These are phyloP conservation scores for Naganishia vaughanmartiniae DNA, from an alignment of 768 basidiomycete genomes.

Conservation along the genomic window DNA sequence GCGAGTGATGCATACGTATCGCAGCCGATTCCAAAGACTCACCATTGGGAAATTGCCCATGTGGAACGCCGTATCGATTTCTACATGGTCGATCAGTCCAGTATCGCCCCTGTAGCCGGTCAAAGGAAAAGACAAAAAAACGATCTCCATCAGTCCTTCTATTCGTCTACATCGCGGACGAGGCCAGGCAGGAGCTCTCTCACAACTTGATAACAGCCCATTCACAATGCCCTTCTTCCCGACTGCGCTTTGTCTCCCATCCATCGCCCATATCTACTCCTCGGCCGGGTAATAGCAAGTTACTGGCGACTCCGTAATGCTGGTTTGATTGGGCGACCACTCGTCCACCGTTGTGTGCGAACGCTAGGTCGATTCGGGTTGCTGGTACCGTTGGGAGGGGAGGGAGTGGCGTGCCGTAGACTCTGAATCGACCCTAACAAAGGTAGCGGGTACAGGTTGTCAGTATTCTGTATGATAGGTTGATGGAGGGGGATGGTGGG, in stretches of 20 bases:
- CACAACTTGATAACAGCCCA: conserved; percentile 88
- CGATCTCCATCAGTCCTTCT: not conserved
- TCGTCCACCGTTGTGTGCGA: conserved; percentile 82
- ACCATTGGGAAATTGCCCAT: conserved; percentile 85
- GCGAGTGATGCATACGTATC: not conserved
- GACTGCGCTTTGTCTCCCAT: conserved; percentile 94
- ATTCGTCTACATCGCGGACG: not conserved
- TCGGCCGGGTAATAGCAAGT: conserved; percentile 85
- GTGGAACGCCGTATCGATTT: conserved; percentile 93
- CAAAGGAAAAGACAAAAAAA: not conserved
- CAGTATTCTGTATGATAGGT: too few relatives aligned
- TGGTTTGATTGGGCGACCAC: conserved; percentile 86
- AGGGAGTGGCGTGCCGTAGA: conserved; percentile 29
- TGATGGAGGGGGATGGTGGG: not conserved
- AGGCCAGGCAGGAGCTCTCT: conserved; percentile 45
- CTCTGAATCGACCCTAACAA: conserved; percentile 52
- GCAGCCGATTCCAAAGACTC: too few relatives aligned
- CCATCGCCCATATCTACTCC: conserved; percentile 92
- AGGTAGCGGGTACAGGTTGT: conserved; percentile 52
- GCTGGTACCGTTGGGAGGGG: conserved; percentile 24
- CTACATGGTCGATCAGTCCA: conserved; percentile 68
- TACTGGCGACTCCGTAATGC: conserved; percentile 88
- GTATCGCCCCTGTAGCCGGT: conserved; percentile 62
- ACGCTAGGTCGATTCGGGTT: conserved; percentile 73
- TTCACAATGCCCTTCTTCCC: conserved; percentile 63